phyloP scores from a whole-genome alignment of 257 asterid genomes.

The Gentiana straminea region DNA sequence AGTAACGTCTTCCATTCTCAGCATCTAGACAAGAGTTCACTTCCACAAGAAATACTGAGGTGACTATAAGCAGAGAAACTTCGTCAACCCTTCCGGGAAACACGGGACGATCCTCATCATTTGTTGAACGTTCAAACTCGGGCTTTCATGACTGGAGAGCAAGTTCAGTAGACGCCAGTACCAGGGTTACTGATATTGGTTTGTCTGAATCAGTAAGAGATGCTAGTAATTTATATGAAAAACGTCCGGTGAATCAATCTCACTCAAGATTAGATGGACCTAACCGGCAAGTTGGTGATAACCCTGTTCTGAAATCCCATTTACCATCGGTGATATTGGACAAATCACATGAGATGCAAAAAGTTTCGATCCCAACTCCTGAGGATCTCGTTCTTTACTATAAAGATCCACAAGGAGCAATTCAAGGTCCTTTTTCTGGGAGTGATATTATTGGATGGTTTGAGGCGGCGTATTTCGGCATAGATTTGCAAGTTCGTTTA shows the following conservation, averaged over 20 bases:
- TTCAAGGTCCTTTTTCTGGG: constrained; percentile 97
- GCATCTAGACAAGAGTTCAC: constrained; percentile 32
- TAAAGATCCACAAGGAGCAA: constrained; percentile 86
- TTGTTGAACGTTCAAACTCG: constrained; percentile 41
- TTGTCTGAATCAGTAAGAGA: constrained; percentile 37
- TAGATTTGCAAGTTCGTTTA: constrained; percentile 82
- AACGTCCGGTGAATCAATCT: constrained; percentile 31
- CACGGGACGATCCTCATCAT: constrained; percentile 64
- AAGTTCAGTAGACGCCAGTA: constrained; percentile 22
- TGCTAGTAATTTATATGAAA: constrained; percentile 33
- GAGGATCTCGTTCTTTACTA: constrained; percentile 76
- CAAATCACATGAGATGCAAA: constrained; percentile 42
- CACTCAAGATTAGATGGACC: constrained; percentile 26
- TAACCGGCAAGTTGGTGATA: constrained; percentile 49
- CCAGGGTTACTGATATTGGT: constrained; percentile 19
- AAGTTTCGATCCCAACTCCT: constrained; percentile 50
- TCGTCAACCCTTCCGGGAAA: constrained; percentile 34
- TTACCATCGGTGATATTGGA: constrained; percentile 48
- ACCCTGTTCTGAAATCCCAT: constrained; percentile 49
- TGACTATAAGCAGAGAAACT: constrained; percentile 21
- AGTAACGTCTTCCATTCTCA: constrained; percentile 14
- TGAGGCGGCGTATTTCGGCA: constrained; percentile 94
- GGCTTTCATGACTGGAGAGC: constrained; percentile 46
- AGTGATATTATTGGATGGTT: constrained; percentile 93
- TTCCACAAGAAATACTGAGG: constrained; percentile 24